Percentiles rank a stretch among this genome's conserved stretches.
Conservation (phyloP, 441 rosid species). For the Hura crepitans region DNA sequence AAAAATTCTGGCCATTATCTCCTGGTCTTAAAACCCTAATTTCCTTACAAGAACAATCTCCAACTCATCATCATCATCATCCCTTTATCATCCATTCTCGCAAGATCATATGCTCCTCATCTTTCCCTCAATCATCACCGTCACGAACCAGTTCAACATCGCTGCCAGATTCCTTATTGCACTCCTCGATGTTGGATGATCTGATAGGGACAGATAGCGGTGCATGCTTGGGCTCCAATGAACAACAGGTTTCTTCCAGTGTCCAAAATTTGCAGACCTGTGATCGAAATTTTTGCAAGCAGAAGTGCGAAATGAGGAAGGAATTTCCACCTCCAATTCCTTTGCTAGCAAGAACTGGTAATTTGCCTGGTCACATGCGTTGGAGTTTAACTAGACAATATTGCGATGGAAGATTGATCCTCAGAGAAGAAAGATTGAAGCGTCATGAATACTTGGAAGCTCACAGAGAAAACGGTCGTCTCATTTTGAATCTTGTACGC, state of each 20-base stretch:
- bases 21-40: constrained; percentile 37
- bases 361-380: constrained; percentile 34
- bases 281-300: background rate
- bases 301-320: background rate
- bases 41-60: background rate
- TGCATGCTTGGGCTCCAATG: constrained; percentile 22
- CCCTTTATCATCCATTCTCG: constrained; percentile 22
- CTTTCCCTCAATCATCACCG: background rate
- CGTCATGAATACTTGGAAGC: constrained; percentile 38
- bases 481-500: constrained; percentile 29
- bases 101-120: background rate
- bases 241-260: background rate
- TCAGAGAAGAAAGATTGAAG: constrained; percentile 33
- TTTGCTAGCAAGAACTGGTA: constrained; percentile 29
- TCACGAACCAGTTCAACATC: background rate
- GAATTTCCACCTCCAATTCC: constrained; percentile 41
- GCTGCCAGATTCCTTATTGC: constrained; percentile 11
- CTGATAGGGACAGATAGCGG: constrained; percentile 41
- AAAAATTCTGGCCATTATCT: constrained; percentile 7
- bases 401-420: constrained; percentile 33
- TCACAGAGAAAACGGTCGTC: constrained; percentile 34
- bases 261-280: background rate
- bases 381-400: constrained; percentile 33
- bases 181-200: constrained; percentile 29
- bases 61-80: constrained; percentile 1